Percentiles rank a stretch among this genome's conserved stretches.
Evolutionary conservation across 768 basidiomycete species (phyloP).

Genomic region (Naganishia vishniacii): DNA sequence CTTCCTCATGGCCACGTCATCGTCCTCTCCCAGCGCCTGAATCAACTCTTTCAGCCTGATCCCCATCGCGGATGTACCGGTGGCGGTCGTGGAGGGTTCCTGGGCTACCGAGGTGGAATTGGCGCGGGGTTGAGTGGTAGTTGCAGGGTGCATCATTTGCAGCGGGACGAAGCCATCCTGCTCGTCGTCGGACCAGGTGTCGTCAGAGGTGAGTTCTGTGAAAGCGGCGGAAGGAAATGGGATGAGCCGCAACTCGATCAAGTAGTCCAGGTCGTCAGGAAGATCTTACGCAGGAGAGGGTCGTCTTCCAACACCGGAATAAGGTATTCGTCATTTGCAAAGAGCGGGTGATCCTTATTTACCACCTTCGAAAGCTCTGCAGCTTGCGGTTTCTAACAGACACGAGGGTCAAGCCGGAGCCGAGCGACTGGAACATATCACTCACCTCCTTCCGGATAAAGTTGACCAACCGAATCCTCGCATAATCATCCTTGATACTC

Average conservation of each 20-base stretch:
- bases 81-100: neutral
- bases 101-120: neutral
- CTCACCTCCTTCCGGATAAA: slow-evolving; percentile 60
- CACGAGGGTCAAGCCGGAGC: too few species aligned
- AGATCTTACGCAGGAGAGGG: slow-evolving; percentile 71
- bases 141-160: slow-evolving; percentile 35
- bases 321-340: slow-evolving; percentile 72
- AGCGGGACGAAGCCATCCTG: slow-evolving; percentile 61
- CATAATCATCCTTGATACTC: slow-evolving; percentile 63
- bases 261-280: too few species aligned
- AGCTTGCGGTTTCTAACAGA: slow-evolving; percentile 9
- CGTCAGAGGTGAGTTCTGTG: slow-evolving; percentile 62
- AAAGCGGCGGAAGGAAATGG: neutral
- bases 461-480: slow-evolving; percentile 76
- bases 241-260: too few species aligned
- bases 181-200: slow-evolving; percentile 60
- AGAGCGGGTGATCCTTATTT: slow-evolving; percentile 60
- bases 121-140: too few species aligned
- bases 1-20: neutral
- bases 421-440: slow-evolving; percentile 41
- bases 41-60: slow-evolving; percentile 9
- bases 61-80: neutral
- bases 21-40: slow-evolving; percentile 12
- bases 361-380: slow-evolving; percentile 50
- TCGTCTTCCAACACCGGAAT: slow-evolving; percentile 78